Evolutionary conservation across 495 filamentous ascomycete genomes (phyloP), one percentile per base, ranked within the genome.

Genomic region (Hyaloscypha bicolor): DNA sequence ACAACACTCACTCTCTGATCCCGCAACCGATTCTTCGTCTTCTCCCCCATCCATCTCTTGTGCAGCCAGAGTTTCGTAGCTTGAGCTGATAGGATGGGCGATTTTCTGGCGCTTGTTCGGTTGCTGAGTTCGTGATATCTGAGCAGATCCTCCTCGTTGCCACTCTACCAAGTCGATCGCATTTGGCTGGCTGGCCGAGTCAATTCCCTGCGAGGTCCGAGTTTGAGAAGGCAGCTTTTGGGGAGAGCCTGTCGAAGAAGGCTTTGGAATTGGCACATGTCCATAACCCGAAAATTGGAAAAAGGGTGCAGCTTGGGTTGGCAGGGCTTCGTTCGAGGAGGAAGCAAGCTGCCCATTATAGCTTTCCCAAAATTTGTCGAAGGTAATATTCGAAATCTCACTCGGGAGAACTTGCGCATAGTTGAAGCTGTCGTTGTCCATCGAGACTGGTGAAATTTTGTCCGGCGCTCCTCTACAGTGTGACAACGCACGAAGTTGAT

Each of bases 1-100:
- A 35, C 71, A 73, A 37, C 71, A 73, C 30, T 69, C 64, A 51
- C 71, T 73, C 22, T 64, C 22, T 22, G 39, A 37, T 32, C 59
- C 60, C 2, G 57, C 45, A 61, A 30, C 4, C 22, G 37, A 42
- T 22, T 33, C 29, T 11, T 31, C 59, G 22, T 48, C 59, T 0
- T 11, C 37, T 31, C 8, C 3, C n/a, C 37, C 11, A 33, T 22
- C 21, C 37, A 6, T 37, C 6, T 9, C 56, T 21, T 37, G 31
- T 25, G 31, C 30, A 4, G 56, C 9, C 12, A 16, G 33, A 37
- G 9, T 21, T 4, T 32, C n/a, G 56, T 8, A 19, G 30, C 56
- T 31, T 31, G n/a, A 37, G 30, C 56, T 31, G 6, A 6, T 30
- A 31, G 32, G 32, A n/a, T n/a, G 39, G 11, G 45, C 25, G 29